Base-by-base conservation (phyloP, 768 basidiomycete species). In the Terana coerulea region DNA sequence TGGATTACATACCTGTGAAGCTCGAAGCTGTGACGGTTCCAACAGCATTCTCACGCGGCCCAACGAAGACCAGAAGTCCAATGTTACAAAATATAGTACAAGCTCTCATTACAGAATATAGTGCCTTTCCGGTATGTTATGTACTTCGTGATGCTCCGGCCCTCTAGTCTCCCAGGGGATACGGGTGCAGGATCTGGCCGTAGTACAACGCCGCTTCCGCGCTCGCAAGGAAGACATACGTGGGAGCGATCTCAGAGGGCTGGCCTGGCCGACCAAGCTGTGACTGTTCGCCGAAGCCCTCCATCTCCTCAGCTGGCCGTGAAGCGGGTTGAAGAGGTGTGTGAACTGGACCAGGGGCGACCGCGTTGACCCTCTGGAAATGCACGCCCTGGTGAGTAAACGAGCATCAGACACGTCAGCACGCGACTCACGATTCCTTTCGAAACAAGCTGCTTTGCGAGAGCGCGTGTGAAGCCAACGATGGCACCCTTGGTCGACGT, bases 401-500 rank as follows among this genome's bases (percentile, higher is more conserved):
- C 19, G 29, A 12, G 6, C 21, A 14, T 12, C 15, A 15, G 33
- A 28, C 22, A 19, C 41, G 43, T 61, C 41, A 62, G 69, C n/a
- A 80, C 69, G 2, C 67, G 72, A 56, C 81, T 80, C 44, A 81
- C 81, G 52, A 84, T 81, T 5, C 77, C 79, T 61, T 78, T 79
- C 14, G 78, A 71, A 25, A 74, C 74, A 19, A 83, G 67, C 44
- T 83, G 78, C 28, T 70, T 58, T 0, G 80, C 75, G 31, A 83
- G 69, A 8, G 77, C 73, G 19, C 80, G 74, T 5, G 79, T 81
- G 63, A 83, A 84, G 11, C 75, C 67, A 6, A 77, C 60, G 58
- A 83, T 81, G 5, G 78, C 80, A 3, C 80, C 82, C 65, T 86
- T 84, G 7, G 84, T 84, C 1, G 76, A 59, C 5, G 75, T 74